These are phyloP conservation scores for Colletotrichum sp. DNA, from an alignment of 2,329 filamentous ascomycete species.

Conservation along the genomic window DNA sequence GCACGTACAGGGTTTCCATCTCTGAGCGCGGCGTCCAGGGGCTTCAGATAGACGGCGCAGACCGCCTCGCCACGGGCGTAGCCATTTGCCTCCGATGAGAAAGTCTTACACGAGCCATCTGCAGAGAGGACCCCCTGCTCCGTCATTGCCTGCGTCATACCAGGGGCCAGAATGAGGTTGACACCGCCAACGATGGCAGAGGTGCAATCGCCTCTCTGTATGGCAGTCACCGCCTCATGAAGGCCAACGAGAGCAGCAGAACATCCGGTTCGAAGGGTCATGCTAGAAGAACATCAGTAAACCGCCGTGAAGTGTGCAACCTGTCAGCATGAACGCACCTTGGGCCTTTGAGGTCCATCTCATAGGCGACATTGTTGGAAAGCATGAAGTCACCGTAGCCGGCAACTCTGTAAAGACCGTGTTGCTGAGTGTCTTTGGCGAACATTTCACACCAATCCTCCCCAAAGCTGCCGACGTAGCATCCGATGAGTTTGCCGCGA, in stretches of 20 bases:
- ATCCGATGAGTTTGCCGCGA: conserved; percentile 28
- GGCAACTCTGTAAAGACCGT: neutral
- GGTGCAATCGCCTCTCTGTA: conserved; percentile 20
- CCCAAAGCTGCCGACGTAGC: conserved; percentile 26
- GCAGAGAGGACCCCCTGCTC: conserved; percentile 19
- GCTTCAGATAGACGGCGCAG: conserved; percentile 44
- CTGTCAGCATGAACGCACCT: neutral
- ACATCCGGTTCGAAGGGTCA: conserved; percentile 32
- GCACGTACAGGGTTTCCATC: conserved; percentile 41
- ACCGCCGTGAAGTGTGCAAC: neutral
- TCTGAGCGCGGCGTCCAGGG: conserved; percentile 40
- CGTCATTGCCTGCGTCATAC: conserved; percentile 15
- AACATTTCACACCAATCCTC: conserved; percentile 18
- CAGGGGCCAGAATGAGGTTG: conserved; percentile 31
- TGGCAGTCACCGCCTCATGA: conserved; percentile 24
- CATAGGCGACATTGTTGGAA: conserved; percentile 20
- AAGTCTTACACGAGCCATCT: conserved; percentile 24
- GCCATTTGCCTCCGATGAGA: conserved; percentile 42
- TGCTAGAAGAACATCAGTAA: conserved; percentile 13
- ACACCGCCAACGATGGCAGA: conserved; percentile 28
- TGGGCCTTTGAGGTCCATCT: conserved; percentile 20
- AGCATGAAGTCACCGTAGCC: conserved; percentile 24
- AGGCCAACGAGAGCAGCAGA: conserved; percentile 27
- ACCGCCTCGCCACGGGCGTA: conserved; percentile 49
- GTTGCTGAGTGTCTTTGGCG: conserved; percentile 1